Percentiles rank a stretch among this genome's conserved stretches.
Conservation (phyloP, 257 asterid genomes). For the Catharanthus roseus region DNA sequence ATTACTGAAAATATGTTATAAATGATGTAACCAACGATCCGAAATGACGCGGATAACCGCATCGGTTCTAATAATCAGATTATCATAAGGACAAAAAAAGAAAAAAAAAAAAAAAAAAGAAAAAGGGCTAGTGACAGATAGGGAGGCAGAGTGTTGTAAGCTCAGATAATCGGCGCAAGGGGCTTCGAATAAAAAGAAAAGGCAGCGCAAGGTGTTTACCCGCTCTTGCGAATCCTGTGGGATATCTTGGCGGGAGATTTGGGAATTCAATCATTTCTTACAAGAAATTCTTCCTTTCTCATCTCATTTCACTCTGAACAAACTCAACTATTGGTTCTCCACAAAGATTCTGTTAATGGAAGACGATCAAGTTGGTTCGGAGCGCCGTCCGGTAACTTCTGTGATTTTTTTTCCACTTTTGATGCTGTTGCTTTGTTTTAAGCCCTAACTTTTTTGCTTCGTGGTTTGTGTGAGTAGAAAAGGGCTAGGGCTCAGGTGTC, state of each 20-base stretch:
- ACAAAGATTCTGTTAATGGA: slow-evolving; percentile 36
- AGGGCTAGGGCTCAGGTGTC: slow-evolving; percentile 68
- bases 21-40: no score
- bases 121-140: no score
- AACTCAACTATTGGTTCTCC: not conserved
- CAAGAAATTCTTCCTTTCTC: not conserved
- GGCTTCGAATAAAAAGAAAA: not conserved
- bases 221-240: not conserved
- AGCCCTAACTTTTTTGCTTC: slow-evolving; percentile 22
- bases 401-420: not conserved
- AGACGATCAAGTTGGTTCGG: slow-evolving; percentile 52
- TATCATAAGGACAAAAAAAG: no score
- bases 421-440: not conserved
- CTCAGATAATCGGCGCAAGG: not conserved
- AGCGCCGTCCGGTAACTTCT: slow-evolving; percentile 59
- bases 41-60: no score
- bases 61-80: no score
- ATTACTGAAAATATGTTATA: no score
- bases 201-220: not conserved
- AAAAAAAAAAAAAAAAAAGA: no score
- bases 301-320: not conserved
- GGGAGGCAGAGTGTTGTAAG: not conserved
- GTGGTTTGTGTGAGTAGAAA: slow-evolving; percentile 47
- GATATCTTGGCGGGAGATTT: slow-evolving; percentile 26
- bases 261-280: not conserved